A percentile compares a stretch with the other conserved stretches of the same genome.
Evolutionary conservation across 2,329 filamentous ascomycete species (phyloP).

Genomic region (Didymella segeticola): DNA sequence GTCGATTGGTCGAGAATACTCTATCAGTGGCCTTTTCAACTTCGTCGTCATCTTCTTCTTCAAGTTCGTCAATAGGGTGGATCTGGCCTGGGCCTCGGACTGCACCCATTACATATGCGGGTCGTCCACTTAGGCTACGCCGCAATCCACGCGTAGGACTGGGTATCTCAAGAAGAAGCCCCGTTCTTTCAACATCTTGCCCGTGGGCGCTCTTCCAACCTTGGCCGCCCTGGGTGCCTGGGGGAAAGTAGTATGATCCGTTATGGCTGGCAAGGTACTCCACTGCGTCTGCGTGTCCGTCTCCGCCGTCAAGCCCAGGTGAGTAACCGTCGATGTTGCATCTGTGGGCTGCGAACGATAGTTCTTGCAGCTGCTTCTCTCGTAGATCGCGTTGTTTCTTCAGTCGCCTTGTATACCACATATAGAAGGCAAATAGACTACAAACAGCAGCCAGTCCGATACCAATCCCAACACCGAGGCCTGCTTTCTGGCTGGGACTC

Average conservation of each 20-base stretch:
- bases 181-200: conserved; percentile 54
- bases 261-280: conserved; percentile 38
- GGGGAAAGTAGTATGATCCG: conserved; percentile 38
- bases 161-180: conserved; percentile 55
- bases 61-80: conserved; percentile 68
- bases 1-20: conserved; percentile 19
- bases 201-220: conserved; percentile 42
- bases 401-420: conserved; percentile 55
- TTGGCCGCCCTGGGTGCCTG: conserved; percentile 29
- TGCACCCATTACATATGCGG: conserved; percentile 57
- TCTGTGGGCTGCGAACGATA: conserved; percentile 60
- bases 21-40: conserved; percentile 29
- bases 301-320: conserved; percentile 43
- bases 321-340: conserved; percentile 50
- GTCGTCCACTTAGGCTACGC: conserved; percentile 47
- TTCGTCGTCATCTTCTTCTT: conserved; percentile 52
- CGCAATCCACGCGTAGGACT: conserved; percentile 57
- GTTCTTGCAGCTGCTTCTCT: conserved; percentile 62
- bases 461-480: conserved; percentile 54
- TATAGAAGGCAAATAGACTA: conserved; percentile 52
- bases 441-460: conserved; percentile 53
- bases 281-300: conserved; percentile 50
- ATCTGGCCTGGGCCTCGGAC: conserved; percentile 61
- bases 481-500: conserved; percentile 55
- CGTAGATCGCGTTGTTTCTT: conserved; percentile 52